Evolutionary conservation across 1,284 basidiomycete species (phyloP).

Genomic region (Megacollybia platyphylla): DNA sequence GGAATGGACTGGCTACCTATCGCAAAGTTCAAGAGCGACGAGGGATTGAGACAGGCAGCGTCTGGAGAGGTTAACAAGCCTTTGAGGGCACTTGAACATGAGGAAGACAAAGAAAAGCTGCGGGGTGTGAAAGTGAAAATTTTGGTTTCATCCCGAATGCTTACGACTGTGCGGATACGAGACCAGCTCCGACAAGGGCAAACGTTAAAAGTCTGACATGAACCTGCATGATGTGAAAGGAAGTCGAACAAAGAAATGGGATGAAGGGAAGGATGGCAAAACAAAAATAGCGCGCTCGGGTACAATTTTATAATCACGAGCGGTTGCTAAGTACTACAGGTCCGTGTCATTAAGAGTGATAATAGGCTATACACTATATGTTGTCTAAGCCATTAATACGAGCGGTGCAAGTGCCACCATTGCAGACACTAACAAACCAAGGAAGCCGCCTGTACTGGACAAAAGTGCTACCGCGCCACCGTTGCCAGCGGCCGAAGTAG

Average conservation of each 20-base stretch:
- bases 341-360: not conserved
- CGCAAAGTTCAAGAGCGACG: conserved; percentile 26
- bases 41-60: conserved; percentile 39
- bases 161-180: conserved; percentile 9
- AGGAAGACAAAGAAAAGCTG: conserved; percentile 7
- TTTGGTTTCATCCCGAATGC: not conserved
- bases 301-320: not conserved
- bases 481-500: conserved; percentile 9
- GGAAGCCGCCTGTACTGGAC: conserved; percentile 8
- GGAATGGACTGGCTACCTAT: conserved; percentile 33
- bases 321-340: not conserved
- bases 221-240: conserved; percentile 8
- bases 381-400: conserved; percentile 11
- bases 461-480: conserved; percentile 10
- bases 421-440: conserved; percentile 13
- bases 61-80: conserved; percentile 13
- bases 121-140: not conserved
- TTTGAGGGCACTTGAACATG: conserved; percentile 9
- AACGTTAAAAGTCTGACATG: conserved; percentile 8
- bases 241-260: conserved; percentile 2
- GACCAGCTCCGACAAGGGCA: conserved; percentile 6
- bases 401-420: conserved; percentile 11
- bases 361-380: not conserved
- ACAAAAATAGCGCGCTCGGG: not conserved
- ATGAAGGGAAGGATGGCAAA: conserved; percentile 3